Percentiles rank a stretch among this genome's conserved stretches.
These are phyloP conservation scores for Apophysomyces ossiformis DNA, from an alignment of 371 early-diverging fungal species.

Conservation along the genomic window DNA sequence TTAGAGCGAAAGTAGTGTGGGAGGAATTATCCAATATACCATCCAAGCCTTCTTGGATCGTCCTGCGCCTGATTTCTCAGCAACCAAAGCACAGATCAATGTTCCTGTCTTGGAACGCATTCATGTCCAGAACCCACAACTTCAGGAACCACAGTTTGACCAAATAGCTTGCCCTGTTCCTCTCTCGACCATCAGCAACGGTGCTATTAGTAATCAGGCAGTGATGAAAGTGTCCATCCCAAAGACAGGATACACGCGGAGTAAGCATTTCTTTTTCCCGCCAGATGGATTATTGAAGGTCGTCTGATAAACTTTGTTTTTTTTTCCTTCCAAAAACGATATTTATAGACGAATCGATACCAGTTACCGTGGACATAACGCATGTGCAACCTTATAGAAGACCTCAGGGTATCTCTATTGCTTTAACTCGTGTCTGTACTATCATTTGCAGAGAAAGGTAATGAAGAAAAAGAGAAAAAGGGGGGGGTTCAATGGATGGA, in stretches of 20 bases:
- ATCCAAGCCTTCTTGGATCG: slow-evolving; percentile 23
- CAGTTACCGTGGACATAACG: slow-evolving; percentile 19
- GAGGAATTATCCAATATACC: slow-evolving; percentile 23
- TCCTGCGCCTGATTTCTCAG: slow-evolving; percentile 14
- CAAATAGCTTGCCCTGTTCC: background rate
- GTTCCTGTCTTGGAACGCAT: slow-evolving; percentile 23
- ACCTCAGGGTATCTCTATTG: slow-evolving; percentile 14
- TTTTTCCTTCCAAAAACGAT: background rate
- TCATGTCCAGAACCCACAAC: slow-evolving; percentile 7
- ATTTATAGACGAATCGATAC: slow-evolving; percentile 19
- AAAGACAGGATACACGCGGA: slow-evolving; percentile 18
- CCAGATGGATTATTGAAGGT: background rate
- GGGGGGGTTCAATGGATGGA: background rate
- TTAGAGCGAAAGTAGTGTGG: slow-evolving; percentile 21
- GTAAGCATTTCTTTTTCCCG: slow-evolving; percentile 13
- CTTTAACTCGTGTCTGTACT: slow-evolving; percentile 15
- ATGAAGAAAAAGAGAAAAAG: background rate
- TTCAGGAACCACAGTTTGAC: slow-evolving; percentile 13
- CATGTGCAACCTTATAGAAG: slow-evolving; percentile 19
- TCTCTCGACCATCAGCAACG: background rate
- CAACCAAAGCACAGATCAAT: slow-evolving; percentile 6
- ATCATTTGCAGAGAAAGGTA: slow-evolving; percentile 24
- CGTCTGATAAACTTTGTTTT: background rate
- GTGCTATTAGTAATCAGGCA: background rate
- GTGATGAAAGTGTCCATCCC: slow-evolving; percentile 9